Evolutionary conservation across 768 basidiomycete species (phyloP), one percentile per base, ranked within the genome.

Genomic region (Symmetrospora coprosmae): DNA sequence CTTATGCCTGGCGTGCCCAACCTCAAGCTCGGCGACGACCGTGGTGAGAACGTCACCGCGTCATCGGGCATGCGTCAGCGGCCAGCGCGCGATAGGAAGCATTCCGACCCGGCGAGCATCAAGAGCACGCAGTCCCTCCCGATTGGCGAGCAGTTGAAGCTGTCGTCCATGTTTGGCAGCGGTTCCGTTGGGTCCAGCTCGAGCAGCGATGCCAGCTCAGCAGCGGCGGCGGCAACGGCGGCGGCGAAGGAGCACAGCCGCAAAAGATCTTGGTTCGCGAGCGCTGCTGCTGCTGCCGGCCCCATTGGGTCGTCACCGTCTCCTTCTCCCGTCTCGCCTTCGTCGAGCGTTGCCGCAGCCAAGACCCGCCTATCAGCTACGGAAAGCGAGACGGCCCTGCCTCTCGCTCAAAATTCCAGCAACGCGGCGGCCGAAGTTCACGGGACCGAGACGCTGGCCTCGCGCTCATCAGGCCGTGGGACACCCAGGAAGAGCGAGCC

Each of bases 201-300:
- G n/a, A n/a, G n/a, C n/a, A n/a, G n/a, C n/a, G n/a, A n/a, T n/a
- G n/a, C n/a, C n/a, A n/a, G n/a, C n/a, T n/a, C n/a, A n/a, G n/a
- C n/a, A n/a, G n/a, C n/a, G n/a, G n/a, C n/a, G n/a, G n/a, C n/a
- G n/a, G n/a, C n/a, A n/a, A n/a, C n/a, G n/a, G n/a, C n/a, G n/a
- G n/a, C n/a, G 35, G 19, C 21, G 19, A 43, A 63, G 35, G 37
- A 63, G 46, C 62, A 63, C 37, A 28, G 31, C 8, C 51, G 61
- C 17, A 62, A 56, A 30, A 58, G 30, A 33, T 62, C 61, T 17
- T 62, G 61, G 61, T 62, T 62, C 52, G 27, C 48, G 23, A 50
- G 19, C 48, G 23, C 48, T 13, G 17, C 5, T 21, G 9, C 30
- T 27, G 17, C 28, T 8, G 6, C 40, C 7, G 17, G 40, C 23